These are phyloP conservation scores for Pichia sp. DNA, from an alignment of 1,139 yeast genomes.

Conservation along the genomic window DNA sequence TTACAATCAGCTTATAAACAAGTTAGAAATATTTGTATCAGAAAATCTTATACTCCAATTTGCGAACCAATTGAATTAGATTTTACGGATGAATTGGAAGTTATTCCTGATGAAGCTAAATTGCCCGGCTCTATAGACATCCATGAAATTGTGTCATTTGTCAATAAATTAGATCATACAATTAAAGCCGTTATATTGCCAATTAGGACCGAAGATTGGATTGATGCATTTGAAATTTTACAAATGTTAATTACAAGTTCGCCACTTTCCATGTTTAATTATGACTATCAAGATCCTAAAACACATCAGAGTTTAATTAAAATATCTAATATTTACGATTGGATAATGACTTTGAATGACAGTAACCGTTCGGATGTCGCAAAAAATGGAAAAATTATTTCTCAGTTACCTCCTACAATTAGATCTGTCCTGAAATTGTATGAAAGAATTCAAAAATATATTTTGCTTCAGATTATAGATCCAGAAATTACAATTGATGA, in stretches of 20 bases:
- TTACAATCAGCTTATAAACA: conserved; percentile 48
- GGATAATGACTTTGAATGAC: conserved; percentile 58
- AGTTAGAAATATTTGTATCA: conserved; percentile 67
- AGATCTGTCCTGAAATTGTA: conserved; percentile 64
- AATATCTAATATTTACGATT: conserved; percentile 64
- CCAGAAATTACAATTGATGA: conserved; percentile 46
- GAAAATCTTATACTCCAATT: conserved; percentile 72
- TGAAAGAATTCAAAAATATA: conserved; percentile 56
- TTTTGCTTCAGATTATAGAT: conserved; percentile 63
- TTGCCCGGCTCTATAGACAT: conserved; percentile 30
- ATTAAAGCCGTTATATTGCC: conserved; percentile 55
- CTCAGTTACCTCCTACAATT: conserved; percentile 65
- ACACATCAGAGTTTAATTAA: conserved; percentile 51
- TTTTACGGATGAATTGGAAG: conserved; percentile 21
- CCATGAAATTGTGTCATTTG: conserved; percentile 47
- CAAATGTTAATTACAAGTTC: conserved; percentile 58
- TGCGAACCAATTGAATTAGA: conserved; percentile 27
- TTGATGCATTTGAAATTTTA: conserved; percentile 62
- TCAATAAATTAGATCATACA: conserved; percentile 59
- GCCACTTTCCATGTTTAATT: conserved; percentile 53
- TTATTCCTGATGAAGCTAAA: conserved; percentile 23
- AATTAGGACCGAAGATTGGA: conserved; percentile 72
- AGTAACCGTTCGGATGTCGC: too few relatives aligned
- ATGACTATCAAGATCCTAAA: conserved; percentile 38
- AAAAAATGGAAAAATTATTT: conserved; percentile 38